Conservation (phyloP, 257 asterid species). For the Nyctanthes arbortristis region DNA sequence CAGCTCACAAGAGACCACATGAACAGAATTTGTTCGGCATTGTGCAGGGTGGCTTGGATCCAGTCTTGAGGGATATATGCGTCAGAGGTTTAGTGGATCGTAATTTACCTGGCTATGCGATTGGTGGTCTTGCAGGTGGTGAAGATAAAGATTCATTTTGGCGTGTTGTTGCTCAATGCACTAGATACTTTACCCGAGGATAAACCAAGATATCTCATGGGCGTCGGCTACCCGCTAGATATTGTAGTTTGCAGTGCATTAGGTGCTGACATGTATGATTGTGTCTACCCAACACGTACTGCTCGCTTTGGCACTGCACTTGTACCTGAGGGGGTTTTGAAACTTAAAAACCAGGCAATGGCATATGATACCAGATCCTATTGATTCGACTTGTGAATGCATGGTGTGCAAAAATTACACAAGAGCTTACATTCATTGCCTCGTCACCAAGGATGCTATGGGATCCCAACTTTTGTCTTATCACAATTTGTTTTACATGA, state of each 20-base stretch:
- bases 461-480: conserved; percentile 94
- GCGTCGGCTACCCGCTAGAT: conserved; percentile 97
- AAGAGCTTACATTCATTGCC: conserved; percentile 93
- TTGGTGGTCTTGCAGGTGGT: conserved; percentile 99
- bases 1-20: conserved; percentile 93
- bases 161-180: conserved; percentile 99
- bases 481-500: conserved; percentile 88
- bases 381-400: conserved; percentile 82
- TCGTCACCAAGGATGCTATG: conserved; percentile 96
- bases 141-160: conserved; percentile 99
- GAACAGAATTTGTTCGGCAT: conserved; percentile 97
- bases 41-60: conserved; percentile 99
- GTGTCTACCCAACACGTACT: conserved; percentile 98
- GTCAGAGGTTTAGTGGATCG: conserved; percentile 92
- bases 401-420: conserved; percentile 90
- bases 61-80: conserved; percentile 90
- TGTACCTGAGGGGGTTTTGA: conserved; percentile 94
- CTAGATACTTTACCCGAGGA: conserved; percentile 95
- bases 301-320: conserved; percentile 99
- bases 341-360: conserved; percentile 82
- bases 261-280: conserved; percentile 99
- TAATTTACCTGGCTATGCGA: conserved; percentile 97
- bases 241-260: conserved; percentile 98
- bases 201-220: conserved; percentile 98
- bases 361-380: conserved; percentile 76